Conservation (phyloP, 805 yeast genomes). For the Maudiozyma pseudohumilis region DNA sequence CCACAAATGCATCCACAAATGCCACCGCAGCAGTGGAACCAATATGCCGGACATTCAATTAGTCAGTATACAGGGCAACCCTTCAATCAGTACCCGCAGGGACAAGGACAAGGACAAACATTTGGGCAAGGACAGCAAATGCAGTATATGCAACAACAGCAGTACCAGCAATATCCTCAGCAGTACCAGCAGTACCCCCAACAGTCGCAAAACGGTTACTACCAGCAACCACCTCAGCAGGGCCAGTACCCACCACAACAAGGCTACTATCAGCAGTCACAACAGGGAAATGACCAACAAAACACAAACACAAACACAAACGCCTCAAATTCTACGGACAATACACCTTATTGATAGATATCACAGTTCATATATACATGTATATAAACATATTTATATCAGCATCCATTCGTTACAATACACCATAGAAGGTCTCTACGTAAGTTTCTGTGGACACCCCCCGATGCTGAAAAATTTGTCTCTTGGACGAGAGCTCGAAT, state of each 20-base stretch:
- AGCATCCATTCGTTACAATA: no score
- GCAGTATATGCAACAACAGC: slow-evolving; percentile 1
- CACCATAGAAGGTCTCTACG: no score
- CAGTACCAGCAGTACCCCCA: slow-evolving; percentile 3
- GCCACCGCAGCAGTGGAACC: background rate
- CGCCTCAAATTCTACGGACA: background rate
- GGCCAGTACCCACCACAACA: slow-evolving; percentile 10
- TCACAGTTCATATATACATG: no score
- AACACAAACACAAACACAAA: no score
- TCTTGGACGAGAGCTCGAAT: no score
- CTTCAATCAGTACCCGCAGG: no score
- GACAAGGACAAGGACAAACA: no score
- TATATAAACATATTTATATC: no score
- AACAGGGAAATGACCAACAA: slow-evolving; percentile 3
- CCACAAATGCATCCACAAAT: background rate
- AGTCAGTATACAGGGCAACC: no score
- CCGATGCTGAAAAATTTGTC: no score
- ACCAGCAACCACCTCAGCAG: slow-evolving; percentile 8
- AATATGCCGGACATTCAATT: background rate
- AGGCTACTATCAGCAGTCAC: slow-evolving; percentile 8
- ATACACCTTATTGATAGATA: background rate
- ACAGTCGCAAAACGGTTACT: slow-evolving; percentile 4
- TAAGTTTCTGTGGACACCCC: no score
- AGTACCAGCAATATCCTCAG: background rate
- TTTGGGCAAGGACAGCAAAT: no score